Base-by-base conservation (phyloP, 2,329 filamentous ascomycete genomes). In the Botrytis cinerea region DNA sequence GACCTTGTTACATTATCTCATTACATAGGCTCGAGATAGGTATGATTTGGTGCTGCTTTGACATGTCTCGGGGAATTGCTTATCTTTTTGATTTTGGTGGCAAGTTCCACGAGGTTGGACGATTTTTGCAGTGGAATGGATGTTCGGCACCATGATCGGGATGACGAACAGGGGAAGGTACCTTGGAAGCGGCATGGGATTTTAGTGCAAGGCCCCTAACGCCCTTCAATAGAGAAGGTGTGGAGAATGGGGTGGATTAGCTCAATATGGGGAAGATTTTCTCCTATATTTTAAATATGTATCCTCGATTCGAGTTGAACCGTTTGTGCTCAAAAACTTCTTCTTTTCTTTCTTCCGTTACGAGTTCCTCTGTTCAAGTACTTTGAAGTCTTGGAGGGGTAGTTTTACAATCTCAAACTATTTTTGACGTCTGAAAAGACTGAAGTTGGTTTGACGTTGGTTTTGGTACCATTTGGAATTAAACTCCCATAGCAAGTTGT, bases 171-270 rank as follows among this genome's bases (percentile, higher is more conserved):
- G 66, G 66, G 48, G n/a, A 43, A 8, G 40, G 8, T 28, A 28
- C 7, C 25, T 54, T 28, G 66, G 25, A 68, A 57, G 66, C 46
- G 64, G 46, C 45, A 10, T 40, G 32, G 35, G 46, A 28, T 28
- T 54, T 25, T 9, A n/a, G 22, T 10, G 10, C 35, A 18, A n/a
- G 64, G 48, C 9, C 18, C 22, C 25, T 32, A 5, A 51, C 9
- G 40, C 28, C n/a, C 10, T 67, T 51, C 9, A n/a, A 22, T 6
- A 22, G 18, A 40, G 25, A n/a, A 18, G 14, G 5, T 38, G 45
- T 67, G 63, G 64, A 67, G 64, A 67, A 67, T 32, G 48, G 35
- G 35, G 38, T 57, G 35, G 66, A 32, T 57, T 32, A 32, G 48
- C 66, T 68, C 8, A 16, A 68, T 68, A 68, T 57, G 48, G 66